Evolutionary conservation across 108 stramenopile genomes (phyloP), one percentile per base, ranked within the genome.

Genomic region (Heterococcus sp.): DNA sequence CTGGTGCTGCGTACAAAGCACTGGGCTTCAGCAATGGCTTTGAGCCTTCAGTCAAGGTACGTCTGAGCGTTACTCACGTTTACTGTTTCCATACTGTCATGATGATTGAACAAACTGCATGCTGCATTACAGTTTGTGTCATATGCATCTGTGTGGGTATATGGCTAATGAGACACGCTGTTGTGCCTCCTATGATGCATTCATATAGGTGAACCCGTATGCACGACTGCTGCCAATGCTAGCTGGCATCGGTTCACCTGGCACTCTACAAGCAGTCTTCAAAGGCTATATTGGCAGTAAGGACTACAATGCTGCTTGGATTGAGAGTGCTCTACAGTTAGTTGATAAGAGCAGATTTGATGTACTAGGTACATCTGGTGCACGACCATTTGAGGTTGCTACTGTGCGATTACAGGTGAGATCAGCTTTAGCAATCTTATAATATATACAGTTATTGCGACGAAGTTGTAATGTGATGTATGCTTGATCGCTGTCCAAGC

Each of bases 221-320:
- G 37, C 76, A 32, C 37, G 70, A 14, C 46, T 84, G 2, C 70
- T 84, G 37, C 83, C 83, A 1, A 84, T 84, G 83, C 69, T 84
- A 64, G 83, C 83, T 14, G 83, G 83, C 29, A 84, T 84, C 32
- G 83, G 83, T 32, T 84, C 83, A 0, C 83, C 83, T 2, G 83
- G 83, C 64, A 84, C 83, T 0, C 40, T 84, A 28, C 83, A 84
- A 69, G 83, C 75, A 38, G 83, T 84, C 26, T 69, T 84, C 58
- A 35, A 58, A 14, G 83, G 83, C 27, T 84, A 84, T 37, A 33
- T 71, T 26, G 83, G 83, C 30, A 75, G 76, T 37, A 58, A 33
- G 29, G 32, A 69, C 14, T 27, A 40, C 31, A 71, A 84, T 35
- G 83, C 83, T n/a, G 66, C 66, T 28, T 84, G 83, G 83, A 70